phyloP scores from a whole-genome alignment of 2,329 filamentous ascomycete genomes.

The Neonectria coccinea region DNA sequence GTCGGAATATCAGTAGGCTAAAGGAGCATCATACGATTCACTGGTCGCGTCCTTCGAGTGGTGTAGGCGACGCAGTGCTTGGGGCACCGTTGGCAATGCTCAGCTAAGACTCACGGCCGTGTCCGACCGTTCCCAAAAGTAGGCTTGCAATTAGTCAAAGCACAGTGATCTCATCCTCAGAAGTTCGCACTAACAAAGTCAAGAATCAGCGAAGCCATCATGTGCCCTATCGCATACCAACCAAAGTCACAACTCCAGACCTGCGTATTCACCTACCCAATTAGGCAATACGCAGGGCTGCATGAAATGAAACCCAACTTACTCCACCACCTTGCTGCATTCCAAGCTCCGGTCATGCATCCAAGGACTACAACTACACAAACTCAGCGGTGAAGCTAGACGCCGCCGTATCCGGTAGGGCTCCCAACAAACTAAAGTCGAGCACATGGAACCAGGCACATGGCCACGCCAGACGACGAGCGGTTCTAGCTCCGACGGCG shows the following conservation, averaged over 20 bases:
- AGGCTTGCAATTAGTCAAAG: neutral
- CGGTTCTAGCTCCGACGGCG: constrained; percentile 5
- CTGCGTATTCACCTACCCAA: neutral
- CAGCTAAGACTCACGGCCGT: too few species aligned
- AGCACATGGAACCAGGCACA: constrained; percentile 6
- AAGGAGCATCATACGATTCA: too few species aligned
- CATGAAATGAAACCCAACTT: neutral
- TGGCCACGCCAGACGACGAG: constrained; percentile 1
- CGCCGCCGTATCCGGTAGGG: neutral
- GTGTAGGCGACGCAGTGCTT: neutral
- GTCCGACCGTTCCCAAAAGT: neutral
- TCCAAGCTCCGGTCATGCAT: neutral
- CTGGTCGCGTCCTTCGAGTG: too few species aligned
- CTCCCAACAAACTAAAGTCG: neutral
- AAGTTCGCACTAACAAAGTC: neutral
- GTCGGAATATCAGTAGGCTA: too few species aligned
- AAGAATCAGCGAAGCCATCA: neutral
- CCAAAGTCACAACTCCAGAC: neutral
- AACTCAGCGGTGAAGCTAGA: neutral
- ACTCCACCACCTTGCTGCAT: neutral
- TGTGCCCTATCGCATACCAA: neutral
- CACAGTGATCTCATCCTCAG: neutral
- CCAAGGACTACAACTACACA: neutral
- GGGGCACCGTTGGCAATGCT: neutral
- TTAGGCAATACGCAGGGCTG: neutral